phyloP scores from a whole-genome alignment of 495 filamentous ascomycete species.

The Aspergillus nidulans region DNA sequence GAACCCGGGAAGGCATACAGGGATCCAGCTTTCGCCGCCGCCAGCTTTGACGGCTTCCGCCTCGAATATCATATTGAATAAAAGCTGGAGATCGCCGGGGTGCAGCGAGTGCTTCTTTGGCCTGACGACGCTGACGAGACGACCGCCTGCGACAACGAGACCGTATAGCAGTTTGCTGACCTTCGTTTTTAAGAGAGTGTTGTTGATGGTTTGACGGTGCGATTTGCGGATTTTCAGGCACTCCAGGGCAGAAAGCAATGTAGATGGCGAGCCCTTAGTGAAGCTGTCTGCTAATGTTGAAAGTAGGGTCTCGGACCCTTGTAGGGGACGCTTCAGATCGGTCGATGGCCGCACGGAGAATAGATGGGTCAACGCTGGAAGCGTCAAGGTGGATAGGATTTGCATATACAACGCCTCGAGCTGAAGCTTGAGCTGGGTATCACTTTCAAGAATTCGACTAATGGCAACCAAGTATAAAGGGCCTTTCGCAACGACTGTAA shows the following conservation, averaged over 20 bases:
- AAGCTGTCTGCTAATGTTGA: conserved; percentile 92
- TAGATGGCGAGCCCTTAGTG: conserved; percentile 84
- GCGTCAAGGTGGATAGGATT: conserved; percentile 88
- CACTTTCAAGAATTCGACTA: conserved; percentile 85
- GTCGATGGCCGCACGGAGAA: conserved; percentile 88
- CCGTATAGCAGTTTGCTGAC: conserved; percentile 81
- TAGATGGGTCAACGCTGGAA: conserved; percentile 81
- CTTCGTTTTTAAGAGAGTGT: conserved; percentile 72
- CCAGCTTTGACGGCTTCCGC: conserved; percentile 81
- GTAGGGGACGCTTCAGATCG: conserved; percentile 85
- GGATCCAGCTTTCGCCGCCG: conserved; percentile 96
- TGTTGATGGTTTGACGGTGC: conserved; percentile 81
- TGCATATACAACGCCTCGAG: conserved; percentile 97
- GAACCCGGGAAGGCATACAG: conserved; percentile 92
- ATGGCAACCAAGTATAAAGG: conserved; percentile 92
- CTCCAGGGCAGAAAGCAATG: conserved; percentile 83
- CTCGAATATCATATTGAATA: conserved; percentile 99
- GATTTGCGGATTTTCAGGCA: conserved; percentile 84
- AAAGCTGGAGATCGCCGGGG: conserved; percentile 89
- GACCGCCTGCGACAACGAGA: conserved; percentile 87
- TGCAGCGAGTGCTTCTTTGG: conserved; percentile 95
- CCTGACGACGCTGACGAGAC: conserved; percentile 88
- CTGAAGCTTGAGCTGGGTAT: conserved; percentile 77
- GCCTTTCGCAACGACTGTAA: conserved; percentile 77
- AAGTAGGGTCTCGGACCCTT: conserved; percentile 87